A percentile compares a stretch with the other conserved stretches of the same genome.
phyloP scores from a whole-genome alignment of 176 grass and related monocot genomes.

The Puya raimondii region DNA sequence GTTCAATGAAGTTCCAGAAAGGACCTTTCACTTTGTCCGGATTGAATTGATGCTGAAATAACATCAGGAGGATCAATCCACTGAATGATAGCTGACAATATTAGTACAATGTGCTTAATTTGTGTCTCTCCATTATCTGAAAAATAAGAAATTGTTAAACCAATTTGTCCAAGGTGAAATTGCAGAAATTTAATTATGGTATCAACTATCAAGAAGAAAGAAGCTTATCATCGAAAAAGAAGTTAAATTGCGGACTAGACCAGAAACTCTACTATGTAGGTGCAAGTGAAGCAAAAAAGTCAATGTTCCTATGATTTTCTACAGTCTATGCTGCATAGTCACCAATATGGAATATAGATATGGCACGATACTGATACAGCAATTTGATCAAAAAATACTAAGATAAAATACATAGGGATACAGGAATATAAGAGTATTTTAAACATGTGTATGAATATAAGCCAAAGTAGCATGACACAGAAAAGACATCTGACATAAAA shows the following conservation, averaged over 20 bases:
- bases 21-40: constrained; percentile 82
- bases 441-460: background rate
- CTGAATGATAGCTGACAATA: constrained; percentile 68
- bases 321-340: too few relatives aligned
- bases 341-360: too few relatives aligned
- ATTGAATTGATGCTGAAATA: constrained; percentile 48
- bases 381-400: too few relatives aligned
- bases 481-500: background rate
- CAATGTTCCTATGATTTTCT: too few relatives aligned
- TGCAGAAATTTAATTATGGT: background rate
- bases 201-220: background rate
- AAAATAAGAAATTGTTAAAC: constrained; percentile 6
- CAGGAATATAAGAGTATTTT: too few relatives aligned
- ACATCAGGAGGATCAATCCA: constrained; percentile 92
- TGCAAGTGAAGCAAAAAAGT: too few relatives aligned
- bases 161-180: background rate
- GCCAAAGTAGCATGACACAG: too few relatives aligned
- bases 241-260: too few relatives aligned
- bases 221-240: background rate
- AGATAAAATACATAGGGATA: too few relatives aligned
- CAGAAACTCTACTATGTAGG: too few relatives aligned
- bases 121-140: constrained; percentile 80
- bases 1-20: constrained; percentile 8
- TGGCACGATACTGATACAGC: too few relatives aligned
- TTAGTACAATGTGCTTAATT: constrained; percentile 73